phyloP scores from a whole-genome alignment of 2,329 filamentous ascomycete genomes.

The Ophiocordyceps camponoti-leonardi region DNA sequence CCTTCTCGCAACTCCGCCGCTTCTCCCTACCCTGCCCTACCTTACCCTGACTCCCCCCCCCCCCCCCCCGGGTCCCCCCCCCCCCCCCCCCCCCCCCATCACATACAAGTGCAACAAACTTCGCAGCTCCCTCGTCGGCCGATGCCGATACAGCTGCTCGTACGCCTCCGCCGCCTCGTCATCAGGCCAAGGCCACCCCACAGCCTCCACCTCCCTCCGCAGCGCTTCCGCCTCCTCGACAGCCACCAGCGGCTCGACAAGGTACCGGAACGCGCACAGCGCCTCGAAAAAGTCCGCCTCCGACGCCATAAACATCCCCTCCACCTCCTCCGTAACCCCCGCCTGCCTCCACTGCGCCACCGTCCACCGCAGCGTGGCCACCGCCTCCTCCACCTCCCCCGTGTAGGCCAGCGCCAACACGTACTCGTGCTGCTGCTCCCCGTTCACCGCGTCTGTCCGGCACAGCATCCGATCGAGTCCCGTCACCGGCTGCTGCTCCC shows the following conservation, averaged over 20 bases:
- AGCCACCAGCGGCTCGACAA: slow-evolving; percentile 25
- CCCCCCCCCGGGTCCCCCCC: too few species aligned
- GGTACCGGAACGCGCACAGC: slow-evolving; percentile 29
- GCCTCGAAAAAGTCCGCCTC: slow-evolving; percentile 18
- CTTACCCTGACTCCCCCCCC: too few species aligned
- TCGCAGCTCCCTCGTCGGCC: slow-evolving; percentile 3
- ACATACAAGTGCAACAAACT: neutral
- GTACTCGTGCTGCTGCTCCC: slow-evolving; percentile 34
- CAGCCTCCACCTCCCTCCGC: slow-evolving; percentile 7
- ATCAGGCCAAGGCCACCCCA: slow-evolving; percentile 21
- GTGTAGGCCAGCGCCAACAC: slow-evolving; percentile 44
- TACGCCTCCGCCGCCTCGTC: slow-evolving; percentile 17
- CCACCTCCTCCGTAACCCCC: slow-evolving; percentile 17
- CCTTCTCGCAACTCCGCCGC: too few species aligned
- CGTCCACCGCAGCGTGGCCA: slow-evolving; percentile 41
- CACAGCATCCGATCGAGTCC: slow-evolving; percentile 15
- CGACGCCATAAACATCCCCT: slow-evolving; percentile 11
- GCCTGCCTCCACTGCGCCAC: slow-evolving; percentile 23
- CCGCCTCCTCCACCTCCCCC: slow-evolving; percentile 41
- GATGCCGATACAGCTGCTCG: slow-evolving; percentile 8
- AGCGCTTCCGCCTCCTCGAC: slow-evolving; percentile 13
- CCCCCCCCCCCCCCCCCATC: neutral
- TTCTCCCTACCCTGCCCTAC: too few species aligned
- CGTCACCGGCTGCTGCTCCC: slow-evolving; percentile 7
- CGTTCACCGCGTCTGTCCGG: slow-evolving; percentile 15